These are phyloP conservation scores for Podila clonocystis DNA, from an alignment of 192 early-diverging fungal species.

Conservation along the genomic window DNA sequence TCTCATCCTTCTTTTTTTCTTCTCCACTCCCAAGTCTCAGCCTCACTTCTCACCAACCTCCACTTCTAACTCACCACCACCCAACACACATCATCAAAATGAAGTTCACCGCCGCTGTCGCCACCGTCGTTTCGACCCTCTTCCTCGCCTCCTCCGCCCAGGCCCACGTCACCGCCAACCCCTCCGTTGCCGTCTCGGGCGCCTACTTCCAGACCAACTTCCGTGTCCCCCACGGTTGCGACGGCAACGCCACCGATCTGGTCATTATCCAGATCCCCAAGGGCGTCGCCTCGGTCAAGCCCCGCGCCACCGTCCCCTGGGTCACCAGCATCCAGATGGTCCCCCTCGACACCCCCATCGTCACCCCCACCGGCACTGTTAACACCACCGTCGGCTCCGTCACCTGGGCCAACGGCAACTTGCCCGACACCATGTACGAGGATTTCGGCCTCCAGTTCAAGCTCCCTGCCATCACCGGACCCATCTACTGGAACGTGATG, in stretches of 20 bases:
- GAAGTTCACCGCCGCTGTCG: conserved; percentile 34
- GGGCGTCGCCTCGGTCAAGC: conserved; percentile 47
- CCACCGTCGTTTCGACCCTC: conserved; percentile 26
- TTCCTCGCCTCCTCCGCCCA: conserved; percentile 30
- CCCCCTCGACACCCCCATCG: conserved; percentile 32
- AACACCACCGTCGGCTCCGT: conserved; percentile 46
- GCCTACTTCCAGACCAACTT: conserved; percentile 49
- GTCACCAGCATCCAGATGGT: conserved; percentile 44
- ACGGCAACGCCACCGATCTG: conserved; percentile 40
- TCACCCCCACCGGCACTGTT: conserved; percentile 34
- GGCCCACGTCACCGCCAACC: conserved; percentile 52
- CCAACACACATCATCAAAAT: background rate
- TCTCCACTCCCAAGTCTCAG: background rate
- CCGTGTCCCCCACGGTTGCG: conserved; percentile 49
- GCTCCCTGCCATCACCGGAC: conserved; percentile 24
- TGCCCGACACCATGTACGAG: conserved; percentile 39
- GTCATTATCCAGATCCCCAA: conserved; percentile 48
- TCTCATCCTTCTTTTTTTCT: background rate
- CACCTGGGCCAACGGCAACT: conserved; percentile 26
- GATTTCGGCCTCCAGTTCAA: conserved; percentile 52
- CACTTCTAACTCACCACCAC: background rate
- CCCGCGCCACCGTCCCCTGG: conserved; percentile 29
- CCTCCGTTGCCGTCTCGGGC: conserved; percentile 25
- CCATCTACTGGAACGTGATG: conserved; percentile 44
- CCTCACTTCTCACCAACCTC: background rate